These are phyloP conservation scores for Russula sp. DNA, from an alignment of 768 basidiomycete species.

Conservation along the genomic window DNA sequence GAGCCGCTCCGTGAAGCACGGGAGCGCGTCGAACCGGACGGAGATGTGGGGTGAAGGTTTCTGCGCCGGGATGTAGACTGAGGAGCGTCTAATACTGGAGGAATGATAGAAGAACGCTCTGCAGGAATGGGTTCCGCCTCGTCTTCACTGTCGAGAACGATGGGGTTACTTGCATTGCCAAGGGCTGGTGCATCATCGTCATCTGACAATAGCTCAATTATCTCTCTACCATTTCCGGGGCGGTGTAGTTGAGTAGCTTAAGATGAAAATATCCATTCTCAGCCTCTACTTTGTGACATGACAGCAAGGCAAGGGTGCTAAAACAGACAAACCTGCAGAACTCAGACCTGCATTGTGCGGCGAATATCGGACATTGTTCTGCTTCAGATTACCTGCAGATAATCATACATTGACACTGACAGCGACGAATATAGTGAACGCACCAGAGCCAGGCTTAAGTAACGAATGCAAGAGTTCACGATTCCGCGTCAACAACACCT, in stretches of 20 bases:
- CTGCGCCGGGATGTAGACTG: background rate
- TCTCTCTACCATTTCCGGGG: background rate
- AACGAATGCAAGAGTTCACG: background rate
- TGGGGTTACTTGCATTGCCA: conserved; percentile 12
- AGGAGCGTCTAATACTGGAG: background rate
- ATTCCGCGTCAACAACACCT: background rate
- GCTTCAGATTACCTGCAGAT: background rate
- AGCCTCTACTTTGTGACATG: background rate
- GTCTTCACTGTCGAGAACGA: conserved; percentile 15
- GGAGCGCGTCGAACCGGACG: background rate
- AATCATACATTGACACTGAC: background rate
- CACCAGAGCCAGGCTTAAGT: background rate
- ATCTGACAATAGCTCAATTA: conserved; percentile 10
- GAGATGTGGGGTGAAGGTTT: background rate
- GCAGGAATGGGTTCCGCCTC: background rate
- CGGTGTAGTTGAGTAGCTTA: background rate
- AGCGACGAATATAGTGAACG: background rate
- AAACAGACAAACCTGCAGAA: conserved; percentile 2
- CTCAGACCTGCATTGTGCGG: background rate
- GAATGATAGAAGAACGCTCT: background rate
- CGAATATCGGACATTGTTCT: background rate
- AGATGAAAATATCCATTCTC: background rate
- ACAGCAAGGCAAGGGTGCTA: background rate
- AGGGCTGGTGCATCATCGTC: conserved; percentile 5
- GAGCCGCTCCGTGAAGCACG: background rate